phyloP scores from a whole-genome alignment of 2,329 filamentous ascomycete genomes.

The Aspergillus chevalieri region DNA sequence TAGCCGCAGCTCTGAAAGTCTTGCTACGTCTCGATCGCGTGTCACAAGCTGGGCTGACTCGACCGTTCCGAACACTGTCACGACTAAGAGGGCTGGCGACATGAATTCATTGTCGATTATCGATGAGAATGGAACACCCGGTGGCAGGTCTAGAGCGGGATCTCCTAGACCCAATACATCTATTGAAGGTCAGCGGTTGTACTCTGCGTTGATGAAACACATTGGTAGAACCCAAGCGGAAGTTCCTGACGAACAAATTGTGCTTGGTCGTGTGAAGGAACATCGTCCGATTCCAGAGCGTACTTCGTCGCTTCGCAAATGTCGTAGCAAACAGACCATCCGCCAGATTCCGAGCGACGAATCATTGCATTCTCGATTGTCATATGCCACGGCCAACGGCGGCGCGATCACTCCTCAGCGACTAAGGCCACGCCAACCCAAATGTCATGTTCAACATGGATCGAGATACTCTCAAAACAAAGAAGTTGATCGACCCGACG shows the following conservation, averaged over 20 bases:
- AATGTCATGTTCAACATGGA: not conserved
- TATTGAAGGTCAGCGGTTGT: slow-evolving; percentile 36
- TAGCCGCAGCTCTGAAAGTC: slow-evolving; percentile 27
- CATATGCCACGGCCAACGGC: slow-evolving; percentile 25
- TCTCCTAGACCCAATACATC: slow-evolving; percentile 15
- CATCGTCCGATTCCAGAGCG: slow-evolving; percentile 25
- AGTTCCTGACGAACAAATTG: slow-evolving; percentile 16
- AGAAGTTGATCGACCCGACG: not conserved
- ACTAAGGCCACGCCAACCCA: slow-evolving; percentile 2
- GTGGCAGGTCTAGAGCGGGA: not conserved
- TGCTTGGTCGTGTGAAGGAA: slow-evolving; percentile 25
- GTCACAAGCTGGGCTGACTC: slow-evolving; percentile 48
- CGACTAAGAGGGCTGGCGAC: slow-evolving; percentile 25
- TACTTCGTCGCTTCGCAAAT: slow-evolving; percentile 19
- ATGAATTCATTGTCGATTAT: slow-evolving; percentile 39
- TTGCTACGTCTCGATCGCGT: slow-evolving; percentile 34
- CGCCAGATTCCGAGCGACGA: slow-evolving; percentile 26
- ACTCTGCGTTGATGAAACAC: slow-evolving; percentile 38
- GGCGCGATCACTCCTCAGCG: slow-evolving; percentile 17
- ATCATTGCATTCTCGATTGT: slow-evolving; percentile 23
- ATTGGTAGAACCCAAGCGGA: slow-evolving; percentile 23
- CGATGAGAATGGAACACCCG: slow-evolving; percentile 30
- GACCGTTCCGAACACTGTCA: slow-evolving; percentile 36
- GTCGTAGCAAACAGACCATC: slow-evolving; percentile 22
- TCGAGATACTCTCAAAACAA: not conserved